Evolutionary conservation across 805 yeast species (phyloP).

Genomic region (Wickerhamiella hasegawae): DNA sequence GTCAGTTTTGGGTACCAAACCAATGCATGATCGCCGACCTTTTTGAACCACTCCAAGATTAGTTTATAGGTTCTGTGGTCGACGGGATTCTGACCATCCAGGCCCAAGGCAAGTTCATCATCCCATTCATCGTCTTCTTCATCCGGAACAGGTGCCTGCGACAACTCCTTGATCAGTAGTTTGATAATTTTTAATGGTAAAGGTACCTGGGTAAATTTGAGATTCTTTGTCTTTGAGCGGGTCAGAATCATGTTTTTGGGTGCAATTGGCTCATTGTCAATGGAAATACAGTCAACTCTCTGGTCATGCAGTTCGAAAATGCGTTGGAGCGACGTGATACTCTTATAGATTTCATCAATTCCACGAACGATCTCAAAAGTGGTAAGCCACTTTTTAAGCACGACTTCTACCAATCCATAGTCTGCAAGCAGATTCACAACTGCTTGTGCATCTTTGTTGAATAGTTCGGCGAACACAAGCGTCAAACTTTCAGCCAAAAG

Average conservation of each 20-base stretch:
- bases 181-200: constrained; percentile 60
- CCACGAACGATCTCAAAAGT: constrained; percentile 74
- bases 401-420: constrained; percentile 32
- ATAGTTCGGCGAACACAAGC: constrained; percentile 58
- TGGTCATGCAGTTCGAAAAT: constrained; percentile 44
- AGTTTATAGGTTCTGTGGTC: constrained; percentile 14
- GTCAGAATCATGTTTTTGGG: constrained; percentile 58
- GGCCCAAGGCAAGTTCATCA: constrained; percentile 17
- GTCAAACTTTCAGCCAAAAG: constrained; percentile 64
- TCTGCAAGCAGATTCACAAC: constrained; percentile 45
- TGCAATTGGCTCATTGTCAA: constrained; percentile 53
- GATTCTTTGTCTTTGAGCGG: constrained; percentile 59
- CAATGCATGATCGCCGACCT: constrained; percentile 9
- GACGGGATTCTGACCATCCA: constrained; percentile 11
- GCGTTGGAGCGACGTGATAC: constrained; percentile 53
- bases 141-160: constrained; percentile 34
- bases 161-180: constrained; percentile 51
- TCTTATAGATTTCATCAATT: constrained; percentile 46
- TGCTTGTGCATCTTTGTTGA: constrained; percentile 42
- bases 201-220: constrained; percentile 47
- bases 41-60: constrained; percentile 17
- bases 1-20: constrained; percentile 11
- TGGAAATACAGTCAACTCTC: constrained; percentile 34
- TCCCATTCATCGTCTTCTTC: constrained; percentile 28
- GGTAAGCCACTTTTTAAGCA: constrained; percentile 69